Evolutionary conservation across 2,329 filamentous ascomycete genomes (phyloP), one percentile per base, ranked within the genome.

Genomic region (Pseudocercospora musae): DNA sequence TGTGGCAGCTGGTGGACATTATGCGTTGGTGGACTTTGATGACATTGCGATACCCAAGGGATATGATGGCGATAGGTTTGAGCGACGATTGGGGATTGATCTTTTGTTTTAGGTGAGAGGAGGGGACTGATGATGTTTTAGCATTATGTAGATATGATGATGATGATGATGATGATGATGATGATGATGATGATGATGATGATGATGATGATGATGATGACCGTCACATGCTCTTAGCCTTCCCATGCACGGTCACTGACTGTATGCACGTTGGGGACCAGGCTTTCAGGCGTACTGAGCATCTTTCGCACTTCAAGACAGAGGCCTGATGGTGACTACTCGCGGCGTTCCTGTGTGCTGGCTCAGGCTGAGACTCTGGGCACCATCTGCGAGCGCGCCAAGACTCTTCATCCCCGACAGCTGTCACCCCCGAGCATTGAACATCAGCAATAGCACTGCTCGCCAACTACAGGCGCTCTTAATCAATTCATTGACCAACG

Each of bases 1-100:
- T 15, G 81, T 89, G 0, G 87, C 90, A 58, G 68, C 73, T 0
- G 63, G 66, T 21, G 60, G 59, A 21, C 48, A 52, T 40, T 53
- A 63, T 27, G 68, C 67, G 7, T 46, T 71, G 59, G 57, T 62
- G 6, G 67, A 68, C 37, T 66, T 71, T 46, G 59, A 62, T 20
- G 68, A 69, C 49, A 55, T 71, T 11, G 64, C 62, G 54, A 52
- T 53, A 44, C 66, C 64, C 33, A 62, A 59, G 55, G 40, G 52
- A 48, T 46, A 44, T 25, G 48, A 48, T 23, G 20, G 44, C 37
- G 55, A 50, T 25, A 58, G 55, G 31, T 42, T 49, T 18, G 60
- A 58, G 37, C 31, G 48, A 27, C 49, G 37, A 49, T 15, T 58
- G 8, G 60, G 46, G 13, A 40, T 42, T 29, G 56, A 29, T n/a